Base-by-base conservation (phyloP, 768 basidiomycete species). In the Tricholoma sp. region DNA sequence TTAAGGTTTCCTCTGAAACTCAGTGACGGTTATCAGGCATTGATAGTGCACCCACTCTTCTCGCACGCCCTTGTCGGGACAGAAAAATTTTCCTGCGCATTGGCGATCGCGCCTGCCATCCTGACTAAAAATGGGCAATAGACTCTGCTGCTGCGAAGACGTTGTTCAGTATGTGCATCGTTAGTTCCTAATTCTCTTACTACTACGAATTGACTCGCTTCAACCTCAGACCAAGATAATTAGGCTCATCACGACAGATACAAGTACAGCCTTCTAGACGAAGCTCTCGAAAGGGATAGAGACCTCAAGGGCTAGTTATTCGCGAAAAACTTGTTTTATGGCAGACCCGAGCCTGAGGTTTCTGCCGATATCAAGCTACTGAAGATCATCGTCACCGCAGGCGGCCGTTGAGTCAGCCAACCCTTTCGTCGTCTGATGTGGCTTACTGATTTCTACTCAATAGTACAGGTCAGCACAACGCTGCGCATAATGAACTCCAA, bases 71-170 rank as follows among this genome's bases (percentile, higher is more conserved):
- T 95, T 22, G 83, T 86, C 5, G 81, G 94, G 4, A 96, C 94
- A 1, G 89, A 94, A 66, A 97, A 96, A 68, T 89, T 96, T 66
- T 76, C 96, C 0, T 85, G 84, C 63, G 91, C 90, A 0, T 73
- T 96, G 62, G 77, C 88, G 0, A 70, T 70, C 0, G 82, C 79
- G 0, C 86, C 89, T 0, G 77, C 75, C 59, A 75, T 95, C 49
- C 71, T 97, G 19, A 80, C 77, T 3, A 79, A 53, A 73, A 80
- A 32, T 97, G 94, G 94, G 80, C 88, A 4, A 74, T 68, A 5
- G 79, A 79, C 0, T 88, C 83, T 9, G 79, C 81, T 3, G 76
- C 75, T 29, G 76, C 77, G 7, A 82, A 79, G 45, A 74, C 72
- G 35, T 72, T 94, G 4, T 73, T 93, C 24, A 79, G 93, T 91